phyloP scores from a whole-genome alignment of 345 rosid genomes.

The Citrus hindsii region DNA sequence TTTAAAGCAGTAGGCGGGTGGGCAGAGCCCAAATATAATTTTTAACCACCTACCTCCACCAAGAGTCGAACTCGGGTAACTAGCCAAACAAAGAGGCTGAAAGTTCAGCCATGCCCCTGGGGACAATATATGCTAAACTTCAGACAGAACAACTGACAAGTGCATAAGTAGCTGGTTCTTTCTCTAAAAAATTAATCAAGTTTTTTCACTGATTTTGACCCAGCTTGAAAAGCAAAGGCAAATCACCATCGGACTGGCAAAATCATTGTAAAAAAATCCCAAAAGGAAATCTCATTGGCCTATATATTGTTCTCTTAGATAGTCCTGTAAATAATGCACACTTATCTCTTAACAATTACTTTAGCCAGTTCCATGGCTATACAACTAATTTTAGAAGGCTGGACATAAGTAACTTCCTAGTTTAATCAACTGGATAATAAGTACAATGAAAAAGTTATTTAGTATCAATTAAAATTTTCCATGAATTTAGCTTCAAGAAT shows the following conservation, averaged over 20 bases:
- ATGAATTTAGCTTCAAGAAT: constrained; percentile 4
- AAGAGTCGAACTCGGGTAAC: no score
- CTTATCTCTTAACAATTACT: not conserved
- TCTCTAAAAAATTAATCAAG: not conserved
- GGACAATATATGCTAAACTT: not conserved
- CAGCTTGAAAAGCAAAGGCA: not conserved
- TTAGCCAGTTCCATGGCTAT: not conserved
- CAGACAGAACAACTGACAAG: not conserved
- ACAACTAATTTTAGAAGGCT: not conserved
- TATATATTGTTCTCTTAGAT: not conserved
- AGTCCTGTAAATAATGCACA: not conserved
- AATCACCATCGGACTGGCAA: not conserved
- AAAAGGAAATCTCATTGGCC: not conserved
- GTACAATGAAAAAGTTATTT: not conserved
- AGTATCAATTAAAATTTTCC: not conserved
- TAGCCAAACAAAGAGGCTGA: no score
- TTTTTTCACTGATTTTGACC: not conserved
- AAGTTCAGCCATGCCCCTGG: no score
- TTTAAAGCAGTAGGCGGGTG: no score
- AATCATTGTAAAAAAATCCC: not conserved
- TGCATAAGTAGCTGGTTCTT: not conserved
- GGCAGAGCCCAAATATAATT: no score
- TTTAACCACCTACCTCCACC: no score
- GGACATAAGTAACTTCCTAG: not conserved
- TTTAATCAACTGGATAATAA: not conserved